Evolutionary conservation across 768 basidiomycete species (phyloP).

Genomic region (Leccinum variicolor): DNA sequence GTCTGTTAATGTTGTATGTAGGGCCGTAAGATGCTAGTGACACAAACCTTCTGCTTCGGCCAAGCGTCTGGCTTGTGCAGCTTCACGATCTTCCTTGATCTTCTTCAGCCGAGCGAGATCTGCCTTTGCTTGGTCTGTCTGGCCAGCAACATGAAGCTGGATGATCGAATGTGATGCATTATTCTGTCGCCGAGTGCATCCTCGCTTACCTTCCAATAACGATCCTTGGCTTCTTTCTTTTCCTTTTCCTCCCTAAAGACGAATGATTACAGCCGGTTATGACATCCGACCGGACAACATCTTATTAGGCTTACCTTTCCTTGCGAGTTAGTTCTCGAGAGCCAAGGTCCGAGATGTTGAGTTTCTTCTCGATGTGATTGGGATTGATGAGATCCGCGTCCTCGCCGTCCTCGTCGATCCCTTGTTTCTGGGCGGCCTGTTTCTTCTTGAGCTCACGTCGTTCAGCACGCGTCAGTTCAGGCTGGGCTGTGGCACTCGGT

Average conservation of each 20-base stretch:
- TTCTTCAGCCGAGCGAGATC: conserved; percentile 84
- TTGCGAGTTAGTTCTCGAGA: conserved; percentile 60
- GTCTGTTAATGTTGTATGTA: background rate
- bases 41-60: conserved; percentile 81
- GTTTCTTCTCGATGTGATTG: conserved; percentile 70
- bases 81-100: conserved; percentile 86
- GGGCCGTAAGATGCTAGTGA: background rate
- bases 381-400: conserved; percentile 77
- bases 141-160: conserved; percentile 72
- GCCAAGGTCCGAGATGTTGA: conserved; percentile 74
- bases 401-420: conserved; percentile 50
- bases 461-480: conserved; percentile 68
- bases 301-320: conserved; percentile 49
- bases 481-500: conserved; percentile 31
- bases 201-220: conserved; percentile 74
- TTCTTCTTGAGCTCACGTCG: conserved; percentile 84
- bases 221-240: conserved; percentile 84
- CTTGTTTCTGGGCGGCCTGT: conserved; percentile 44
- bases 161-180: background rate
- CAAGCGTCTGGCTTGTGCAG: conserved; percentile 81
- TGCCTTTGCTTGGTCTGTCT: conserved; percentile 87
- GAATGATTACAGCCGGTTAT: background rate
- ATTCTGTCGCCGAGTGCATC: background rate
- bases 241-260: conserved; percentile 79
- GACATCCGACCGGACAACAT: background rate